These are phyloP conservation scores for Stagonosporopsis rhizophila DNA, from an alignment of 2,329 filamentous ascomycete genomes.

Conservation along the genomic window DNA sequence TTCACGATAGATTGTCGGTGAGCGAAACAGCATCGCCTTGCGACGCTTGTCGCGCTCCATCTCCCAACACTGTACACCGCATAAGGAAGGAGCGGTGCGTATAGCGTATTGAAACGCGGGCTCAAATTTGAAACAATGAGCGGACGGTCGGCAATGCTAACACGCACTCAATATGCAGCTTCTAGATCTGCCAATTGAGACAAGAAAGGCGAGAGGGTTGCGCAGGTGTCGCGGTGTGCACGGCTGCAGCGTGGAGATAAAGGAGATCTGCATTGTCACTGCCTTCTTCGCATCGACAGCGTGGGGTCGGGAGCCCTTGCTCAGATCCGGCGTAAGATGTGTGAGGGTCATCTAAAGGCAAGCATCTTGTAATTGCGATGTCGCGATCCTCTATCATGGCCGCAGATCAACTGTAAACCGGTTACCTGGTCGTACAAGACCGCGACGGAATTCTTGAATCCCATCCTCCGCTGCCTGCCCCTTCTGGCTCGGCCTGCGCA, in stretches of 20 bases:
- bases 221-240: slow-evolving; percentile 12
- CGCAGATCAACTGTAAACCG: slow-evolving; percentile 7
- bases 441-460: slow-evolving; percentile 17
- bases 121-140: slow-evolving; percentile 7
- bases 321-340: slow-evolving; percentile 18
- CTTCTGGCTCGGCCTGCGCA: slow-evolving; percentile 5
- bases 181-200: slow-evolving; percentile 6
- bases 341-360: slow-evolving; percentile 14
- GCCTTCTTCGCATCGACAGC: slow-evolving; percentile 19
- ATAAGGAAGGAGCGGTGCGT: slow-evolving; percentile 14
- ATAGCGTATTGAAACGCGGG: neutral
- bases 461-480: slow-evolving; percentile 18
- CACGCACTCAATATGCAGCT: slow-evolving; percentile 9
- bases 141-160: slow-evolving; percentile 3
- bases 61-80: slow-evolving; percentile 16
- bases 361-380: neutral
- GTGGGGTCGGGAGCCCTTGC: slow-evolving; percentile 26
- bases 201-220: slow-evolving; percentile 5
- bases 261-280: slow-evolving; percentile 27
- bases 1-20: slow-evolving; percentile 21
- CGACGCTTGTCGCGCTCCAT: slow-evolving; percentile 18
- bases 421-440: neutral
- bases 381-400: slow-evolving; percentile 6
- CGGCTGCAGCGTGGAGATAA: slow-evolving; percentile 18
- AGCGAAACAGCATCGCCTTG: slow-evolving; percentile 11